Evolutionary conservation across 2,329 filamentous ascomycete species (phyloP).

Genomic region (Pseudogymnoascus sp.): DNA sequence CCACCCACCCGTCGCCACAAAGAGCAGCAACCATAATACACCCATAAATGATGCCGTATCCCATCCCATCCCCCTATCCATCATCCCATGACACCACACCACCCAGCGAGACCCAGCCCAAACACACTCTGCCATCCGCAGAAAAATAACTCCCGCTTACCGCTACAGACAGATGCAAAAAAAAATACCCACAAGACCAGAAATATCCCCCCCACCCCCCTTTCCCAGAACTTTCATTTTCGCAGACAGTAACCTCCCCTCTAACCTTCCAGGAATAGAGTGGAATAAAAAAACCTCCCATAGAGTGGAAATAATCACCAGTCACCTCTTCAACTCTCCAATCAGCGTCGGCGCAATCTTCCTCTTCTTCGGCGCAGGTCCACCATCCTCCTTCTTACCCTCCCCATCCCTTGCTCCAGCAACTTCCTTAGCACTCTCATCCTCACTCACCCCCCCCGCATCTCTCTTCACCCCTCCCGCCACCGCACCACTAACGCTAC

Average conservation of each 20-base stretch:
- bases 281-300: background rate
- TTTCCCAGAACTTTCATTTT: background rate
- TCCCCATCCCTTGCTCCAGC: slow-evolving; percentile 23
- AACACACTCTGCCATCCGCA: background rate
- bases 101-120: background rate
- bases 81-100: background rate
- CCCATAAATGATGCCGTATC: background rate
- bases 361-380: slow-evolving; percentile 45
- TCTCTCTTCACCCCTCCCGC: slow-evolving; percentile 45
- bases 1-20: background rate
- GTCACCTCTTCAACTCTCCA: background rate
- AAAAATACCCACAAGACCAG: background rate
- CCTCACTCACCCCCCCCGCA: slow-evolving; percentile 36
- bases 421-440: slow-evolving; percentile 40
- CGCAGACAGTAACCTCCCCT: background rate
- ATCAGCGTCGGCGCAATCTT: slow-evolving; percentile 61
- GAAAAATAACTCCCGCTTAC: background rate
- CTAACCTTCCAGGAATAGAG: background rate
- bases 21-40: background rate
- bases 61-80: background rate
- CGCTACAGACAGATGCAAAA: background rate
- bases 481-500: slow-evolving; percentile 41
- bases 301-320: background rate
- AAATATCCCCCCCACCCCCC: background rate
- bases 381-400: slow-evolving; percentile 30